Evolutionary conservation across 2,329 filamentous ascomycete species (phyloP), one percentile per base, ranked within the genome.

Genomic region (Aaosphaeria pasadenensis): DNA sequence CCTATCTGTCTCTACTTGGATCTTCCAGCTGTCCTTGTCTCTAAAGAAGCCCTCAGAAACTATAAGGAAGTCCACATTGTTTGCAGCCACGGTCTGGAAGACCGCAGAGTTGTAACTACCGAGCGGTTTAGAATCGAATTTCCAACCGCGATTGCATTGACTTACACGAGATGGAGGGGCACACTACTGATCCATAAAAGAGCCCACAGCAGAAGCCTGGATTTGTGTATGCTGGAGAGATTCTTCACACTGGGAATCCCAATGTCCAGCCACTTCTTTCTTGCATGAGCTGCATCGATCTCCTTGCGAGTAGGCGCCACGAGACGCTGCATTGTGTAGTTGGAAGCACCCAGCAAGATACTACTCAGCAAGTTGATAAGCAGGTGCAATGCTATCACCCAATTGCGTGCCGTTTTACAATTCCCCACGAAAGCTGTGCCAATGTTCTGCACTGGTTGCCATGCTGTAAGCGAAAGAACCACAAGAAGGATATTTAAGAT

Each of bases 251-350:
- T 75, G 5, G 70, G 63, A 4, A 76, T 59, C 0, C 78, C 76
- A 43, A 58, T 55, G 31, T 56, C 55, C 2, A 80, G 57, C 69
- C 71, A 75, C 13, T 54, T 62, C 1, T 67, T 60, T 39, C 55
- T 51, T 0, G 52, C 40, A 60, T 83, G 79, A 1, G 75, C 76
- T 11, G 50, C 54, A 44, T 82, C 74, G 5, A 81, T 59, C 39
- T 82, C 77, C 5, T 58, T 52, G 13, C 79, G 62, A 1, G 74
- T 79, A 0, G 79, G 79, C 0, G 78, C 70, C n/a, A 63, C 71
- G 7, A 82, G 58, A 11, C 73, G 65, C 48, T 82, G 79, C 74
- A 79, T 79, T 45, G 70, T 74, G 49, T 77, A 79, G 54, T 78
- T 79, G 33, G 72, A 76, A 2, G 75, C 75, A 1, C 70, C 69